Conservation (phyloP, 805 yeast species). For the Candida silvatica region DNA sequence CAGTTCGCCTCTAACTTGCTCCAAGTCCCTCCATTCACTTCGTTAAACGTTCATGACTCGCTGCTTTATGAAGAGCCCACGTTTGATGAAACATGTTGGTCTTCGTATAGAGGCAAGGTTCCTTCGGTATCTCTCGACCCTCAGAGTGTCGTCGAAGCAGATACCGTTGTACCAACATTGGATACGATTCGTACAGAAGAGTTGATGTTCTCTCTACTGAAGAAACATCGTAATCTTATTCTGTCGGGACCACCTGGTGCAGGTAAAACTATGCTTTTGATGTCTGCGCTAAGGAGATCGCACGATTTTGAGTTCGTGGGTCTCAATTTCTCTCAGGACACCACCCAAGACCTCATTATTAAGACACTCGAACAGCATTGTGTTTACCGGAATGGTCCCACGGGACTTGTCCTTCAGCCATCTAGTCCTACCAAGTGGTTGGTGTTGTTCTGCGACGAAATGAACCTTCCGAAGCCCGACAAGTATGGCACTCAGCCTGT, state of each 20-base stretch:
- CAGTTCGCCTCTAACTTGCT: slow-evolving; percentile 26
- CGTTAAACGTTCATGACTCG: slow-evolving; percentile 6
- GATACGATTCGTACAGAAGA: slow-evolving; percentile 68
- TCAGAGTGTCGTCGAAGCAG: slow-evolving; percentile 51
- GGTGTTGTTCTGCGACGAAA: slow-evolving; percentile 86
- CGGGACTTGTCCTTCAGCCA: slow-evolving; percentile 53
- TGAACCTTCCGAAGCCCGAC: slow-evolving; percentile 73
- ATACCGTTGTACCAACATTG: slow-evolving; percentile 64
- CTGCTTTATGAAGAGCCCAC: slow-evolving; percentile 36
- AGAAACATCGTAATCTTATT: slow-evolving; percentile 50
- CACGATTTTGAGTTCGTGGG: slow-evolving; percentile 53
- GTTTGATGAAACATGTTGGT: slow-evolving; percentile 40
- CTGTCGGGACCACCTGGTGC: slow-evolving; percentile 97
- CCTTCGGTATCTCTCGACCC: slow-evolving; percentile 41
- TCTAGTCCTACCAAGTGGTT: slow-evolving; percentile 55
- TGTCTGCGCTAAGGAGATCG: slow-evolving; percentile 54
- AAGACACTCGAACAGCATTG: slow-evolving; percentile 69
- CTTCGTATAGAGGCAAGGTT: slow-evolving; percentile 30
- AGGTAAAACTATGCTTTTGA: slow-evolving; percentile 88
- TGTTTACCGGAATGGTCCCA: slow-evolving; percentile 40
- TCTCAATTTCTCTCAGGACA: slow-evolving; percentile 77
- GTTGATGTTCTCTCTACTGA: slow-evolving; percentile 46
- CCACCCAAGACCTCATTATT: slow-evolving; percentile 52
- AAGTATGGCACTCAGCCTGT: slow-evolving; percentile 65
- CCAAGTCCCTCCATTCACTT: slow-evolving; percentile 12